phyloP scores from a whole-genome alignment of 495 filamentous ascomycete genomes.

The Aspergillus mulundensis region DNA sequence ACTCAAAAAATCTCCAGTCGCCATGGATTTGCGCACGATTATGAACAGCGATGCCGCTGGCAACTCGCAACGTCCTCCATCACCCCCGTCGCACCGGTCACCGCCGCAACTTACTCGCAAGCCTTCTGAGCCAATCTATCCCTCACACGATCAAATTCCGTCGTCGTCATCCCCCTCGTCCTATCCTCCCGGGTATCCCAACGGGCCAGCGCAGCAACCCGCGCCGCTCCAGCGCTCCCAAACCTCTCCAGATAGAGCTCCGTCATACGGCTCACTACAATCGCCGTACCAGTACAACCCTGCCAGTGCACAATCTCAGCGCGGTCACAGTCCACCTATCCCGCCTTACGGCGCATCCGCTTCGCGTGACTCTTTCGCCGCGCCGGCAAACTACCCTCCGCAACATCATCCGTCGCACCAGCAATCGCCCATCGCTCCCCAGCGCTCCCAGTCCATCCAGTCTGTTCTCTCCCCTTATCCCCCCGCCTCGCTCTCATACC shows the following conservation, averaged over 20 bases:
- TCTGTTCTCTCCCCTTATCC: conserved; percentile 39
- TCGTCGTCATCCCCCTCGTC: conserved; percentile 22
- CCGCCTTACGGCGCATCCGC: conserved; percentile 32
- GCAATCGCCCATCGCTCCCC: conserved; percentile 39
- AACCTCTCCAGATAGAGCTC: conserved; percentile 38
- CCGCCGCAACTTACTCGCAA: conserved; percentile 20
- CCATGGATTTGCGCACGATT: conserved; percentile 54
- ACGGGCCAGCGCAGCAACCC: conserved; percentile 42
- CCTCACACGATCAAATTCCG: conserved; percentile 27
- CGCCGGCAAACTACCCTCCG: conserved; percentile 30
- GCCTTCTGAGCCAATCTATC: conserved; percentile 28
- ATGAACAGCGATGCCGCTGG: conserved; percentile 47
- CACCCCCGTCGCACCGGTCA: conserved; percentile 17
- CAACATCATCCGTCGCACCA: conserved; percentile 26
- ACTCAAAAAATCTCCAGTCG: conserved; percentile 14
- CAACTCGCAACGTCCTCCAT: conserved; percentile 28
- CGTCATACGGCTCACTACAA: conserved; percentile 37
- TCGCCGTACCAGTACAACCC: conserved; percentile 47
- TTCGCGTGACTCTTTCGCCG: conserved; percentile 34
- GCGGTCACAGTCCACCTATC: conserved; percentile 37
- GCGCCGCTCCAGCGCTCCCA: conserved; percentile 38
- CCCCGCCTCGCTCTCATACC: conserved; percentile 32
- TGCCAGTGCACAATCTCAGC: conserved; percentile 29
- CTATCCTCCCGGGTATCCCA: conserved; percentile 29
- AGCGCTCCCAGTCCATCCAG: conserved; percentile 47